Evolutionary conservation across 2,329 filamentous ascomycete genomes (phyloP).

Genomic region (Pestalotiopsis sp.): DNA sequence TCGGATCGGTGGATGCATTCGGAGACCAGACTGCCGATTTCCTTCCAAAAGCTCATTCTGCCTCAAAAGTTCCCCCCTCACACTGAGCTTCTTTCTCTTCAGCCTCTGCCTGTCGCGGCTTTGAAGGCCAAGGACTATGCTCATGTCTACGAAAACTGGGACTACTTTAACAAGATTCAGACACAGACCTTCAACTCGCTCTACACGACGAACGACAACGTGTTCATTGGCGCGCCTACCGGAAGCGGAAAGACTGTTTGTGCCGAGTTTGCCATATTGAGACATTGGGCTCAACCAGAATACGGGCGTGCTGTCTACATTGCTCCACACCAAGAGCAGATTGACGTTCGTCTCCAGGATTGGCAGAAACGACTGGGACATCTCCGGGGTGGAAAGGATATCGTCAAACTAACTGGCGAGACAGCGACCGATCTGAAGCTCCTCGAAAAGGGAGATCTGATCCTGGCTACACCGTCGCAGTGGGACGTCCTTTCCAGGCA

Average conservation of each 20-base stretch:
- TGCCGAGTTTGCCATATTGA: constrained; percentile 89
- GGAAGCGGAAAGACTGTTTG: constrained; percentile 97
- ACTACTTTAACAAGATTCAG: constrained; percentile 95
- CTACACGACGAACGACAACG: constrained; percentile 89
- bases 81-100: constrained; percentile 88
- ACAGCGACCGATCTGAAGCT: constrained; percentile 88
- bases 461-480: constrained; percentile 89
- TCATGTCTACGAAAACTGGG: constrained; percentile 80
- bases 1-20: constrained; percentile 99
- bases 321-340: constrained; percentile 90
- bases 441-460: constrained; percentile 83
- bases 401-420: constrained; percentile 93
- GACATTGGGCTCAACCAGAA: constrained; percentile 78
- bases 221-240: constrained; percentile 89
- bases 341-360: constrained; percentile 79
- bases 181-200: constrained; percentile 96
- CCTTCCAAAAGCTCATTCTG: constrained; percentile 92
- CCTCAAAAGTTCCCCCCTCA: constrained; percentile 96
- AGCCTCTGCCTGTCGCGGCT: constrained; percentile 86
- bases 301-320: constrained; percentile 87
- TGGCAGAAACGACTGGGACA: constrained; percentile 79
- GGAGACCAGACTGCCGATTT: constrained; percentile 89
- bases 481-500: constrained; percentile 96
- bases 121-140: constrained; percentile 85
- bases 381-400: constrained; percentile 80